Conservation (phyloP, 192 early-diverging fungal genomes). For the Umbelopsis sp. region DNA sequence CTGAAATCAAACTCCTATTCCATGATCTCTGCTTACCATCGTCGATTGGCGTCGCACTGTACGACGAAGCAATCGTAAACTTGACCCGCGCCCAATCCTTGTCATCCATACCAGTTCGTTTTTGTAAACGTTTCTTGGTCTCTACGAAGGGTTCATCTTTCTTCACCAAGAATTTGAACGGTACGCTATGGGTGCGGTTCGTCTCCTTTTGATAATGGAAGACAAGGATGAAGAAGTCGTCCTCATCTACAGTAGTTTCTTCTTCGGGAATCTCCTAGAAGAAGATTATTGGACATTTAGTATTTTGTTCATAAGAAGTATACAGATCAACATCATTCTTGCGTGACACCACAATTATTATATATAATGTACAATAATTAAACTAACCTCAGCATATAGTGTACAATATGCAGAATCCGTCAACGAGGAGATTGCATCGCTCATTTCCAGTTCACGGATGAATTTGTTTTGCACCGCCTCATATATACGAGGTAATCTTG, state of each 20-base stretch:
- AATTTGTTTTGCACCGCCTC: conserved; percentile 55
- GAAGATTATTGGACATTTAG: not conserved
- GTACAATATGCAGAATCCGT: conserved; percentile 33
- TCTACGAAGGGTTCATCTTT: conserved; percentile 68
- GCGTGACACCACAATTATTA: too few relatives aligned
- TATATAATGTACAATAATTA: not conserved
- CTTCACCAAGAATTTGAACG: conserved; percentile 77
- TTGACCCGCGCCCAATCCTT: conserved; percentile 81
- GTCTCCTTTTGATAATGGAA: conserved; percentile 81
- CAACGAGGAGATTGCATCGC: conserved; percentile 50
- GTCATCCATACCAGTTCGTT: conserved; percentile 73
- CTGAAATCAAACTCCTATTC: not conserved
- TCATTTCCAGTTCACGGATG: conserved; percentile 38
- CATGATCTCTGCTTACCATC: conserved; percentile 14
- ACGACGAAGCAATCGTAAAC: conserved; percentile 43
- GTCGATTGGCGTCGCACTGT: conserved; percentile 9
- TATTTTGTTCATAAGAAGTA: not conserved
- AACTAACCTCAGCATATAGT: conserved; percentile 61
- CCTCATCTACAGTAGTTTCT: conserved; percentile 32
- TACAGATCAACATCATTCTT: not conserved
- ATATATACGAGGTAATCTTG: conserved; percentile 59
- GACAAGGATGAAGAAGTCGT: conserved; percentile 59
- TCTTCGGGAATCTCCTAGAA: conserved; percentile 50
- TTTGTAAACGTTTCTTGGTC: conserved; percentile 74
- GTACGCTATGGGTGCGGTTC: conserved; percentile 71